These are phyloP conservation scores for Baeospora myosura DNA, from an alignment of 1,284 basidiomycete species.

Conservation along the genomic window DNA sequence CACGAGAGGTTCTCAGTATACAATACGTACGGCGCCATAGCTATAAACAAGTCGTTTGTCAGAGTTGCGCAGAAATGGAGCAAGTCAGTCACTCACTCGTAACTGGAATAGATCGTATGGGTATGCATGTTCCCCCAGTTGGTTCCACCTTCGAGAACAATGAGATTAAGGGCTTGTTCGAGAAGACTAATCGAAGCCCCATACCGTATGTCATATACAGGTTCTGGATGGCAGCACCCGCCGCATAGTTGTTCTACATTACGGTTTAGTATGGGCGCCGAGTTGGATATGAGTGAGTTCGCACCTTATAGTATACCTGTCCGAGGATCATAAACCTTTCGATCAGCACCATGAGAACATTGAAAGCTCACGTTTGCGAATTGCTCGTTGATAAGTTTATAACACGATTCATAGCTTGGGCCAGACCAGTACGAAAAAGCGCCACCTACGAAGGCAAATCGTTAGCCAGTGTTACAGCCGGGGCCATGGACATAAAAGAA, in stretches of 20 bases:
- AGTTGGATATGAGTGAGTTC: not conserved
- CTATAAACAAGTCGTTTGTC: constrained; percentile 9
- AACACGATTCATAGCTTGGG: constrained; percentile 35
- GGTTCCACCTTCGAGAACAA: constrained; percentile 26
- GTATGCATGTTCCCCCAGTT: constrained; percentile 40
- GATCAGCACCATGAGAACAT: not conserved
- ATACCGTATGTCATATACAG: constrained; percentile 37
- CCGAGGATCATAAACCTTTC: constrained; percentile 15
- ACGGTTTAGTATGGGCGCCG: not conserved
- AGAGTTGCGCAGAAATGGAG: not conserved
- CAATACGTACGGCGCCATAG: constrained; percentile 30
- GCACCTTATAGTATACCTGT: constrained; percentile 28
- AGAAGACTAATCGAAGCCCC: not conserved
- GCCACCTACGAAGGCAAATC: constrained; percentile 17
- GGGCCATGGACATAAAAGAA: constrained; percentile 17
- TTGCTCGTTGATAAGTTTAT: constrained; percentile 34
- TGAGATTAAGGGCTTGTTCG: not conserved
- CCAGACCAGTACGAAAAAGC: constrained; percentile 29
- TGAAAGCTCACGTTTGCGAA: constrained; percentile 31
- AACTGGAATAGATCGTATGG: constrained; percentile 37
- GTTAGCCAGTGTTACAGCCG: not conserved
- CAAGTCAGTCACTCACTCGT: constrained; percentile 24
- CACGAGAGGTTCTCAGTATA: constrained; percentile 1
- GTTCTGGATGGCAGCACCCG: constrained; percentile 29
- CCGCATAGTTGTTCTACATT: constrained; percentile 33